Conservation (phyloP, 768 basidiomycete genomes). For the Rhodotorula kratochvilovae region DNA sequence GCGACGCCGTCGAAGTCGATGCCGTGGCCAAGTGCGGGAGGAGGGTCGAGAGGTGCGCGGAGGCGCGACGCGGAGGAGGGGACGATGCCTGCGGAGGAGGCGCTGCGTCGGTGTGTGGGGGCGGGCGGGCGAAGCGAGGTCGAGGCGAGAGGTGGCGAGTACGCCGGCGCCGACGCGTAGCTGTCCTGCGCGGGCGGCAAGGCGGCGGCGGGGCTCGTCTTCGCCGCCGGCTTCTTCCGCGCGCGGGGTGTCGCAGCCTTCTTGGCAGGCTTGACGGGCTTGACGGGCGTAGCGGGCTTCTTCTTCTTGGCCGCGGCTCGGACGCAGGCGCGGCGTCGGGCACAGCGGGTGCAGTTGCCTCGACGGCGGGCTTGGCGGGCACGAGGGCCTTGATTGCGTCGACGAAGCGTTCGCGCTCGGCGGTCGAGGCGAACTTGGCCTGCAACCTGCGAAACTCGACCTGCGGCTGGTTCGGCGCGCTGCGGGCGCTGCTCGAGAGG, state of each 20-base stretch:
- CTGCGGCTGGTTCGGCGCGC: not conserved
- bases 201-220: not conserved
- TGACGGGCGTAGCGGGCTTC: too few relatives aligned
- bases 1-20: not conserved
- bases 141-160: not conserved
- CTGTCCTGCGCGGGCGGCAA: not conserved
- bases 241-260: not conserved
- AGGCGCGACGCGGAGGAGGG: not conserved
- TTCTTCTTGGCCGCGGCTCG: not conserved
- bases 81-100: rapidly evolving
- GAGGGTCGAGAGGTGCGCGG: not conserved
- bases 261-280: not conserved
- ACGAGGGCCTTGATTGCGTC: constrained; percentile 2
- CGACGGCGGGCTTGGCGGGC: constrained; percentile 19
- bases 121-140: not conserved
- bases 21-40: not conserved
- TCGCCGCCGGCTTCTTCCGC: not conserved
- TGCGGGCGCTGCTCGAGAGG: not conserved
- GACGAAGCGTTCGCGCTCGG: constrained; percentile 20
- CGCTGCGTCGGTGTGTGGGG: not conserved
- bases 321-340: too few relatives aligned
- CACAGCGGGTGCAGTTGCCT: not conserved
- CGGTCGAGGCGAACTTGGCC: constrained; percentile 10
- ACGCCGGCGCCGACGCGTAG: too few relatives aligned
- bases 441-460: constrained; percentile 18